Base-by-base conservation (phyloP, 2,329 filamentous ascomycete genomes). In the Claviceps sp. region DNA sequence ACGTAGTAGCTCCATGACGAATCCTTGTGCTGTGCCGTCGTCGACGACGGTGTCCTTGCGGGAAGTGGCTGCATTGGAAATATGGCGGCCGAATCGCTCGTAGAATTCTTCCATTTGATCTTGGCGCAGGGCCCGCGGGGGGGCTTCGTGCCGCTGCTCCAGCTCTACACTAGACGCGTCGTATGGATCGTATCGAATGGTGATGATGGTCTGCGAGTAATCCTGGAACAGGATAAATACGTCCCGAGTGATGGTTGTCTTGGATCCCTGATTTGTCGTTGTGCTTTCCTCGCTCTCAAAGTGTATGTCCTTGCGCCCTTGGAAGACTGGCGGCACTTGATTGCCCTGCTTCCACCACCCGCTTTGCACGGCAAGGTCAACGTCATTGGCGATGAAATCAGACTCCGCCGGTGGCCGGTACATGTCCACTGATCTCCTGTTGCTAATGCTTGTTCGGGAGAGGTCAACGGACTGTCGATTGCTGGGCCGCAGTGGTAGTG, bases 171-270 rank as follows among this genome's bases (percentile, higher is more conserved):
- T 84, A 2, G 78, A 73, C 3, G 85, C 77, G 62, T 95, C 82
- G 50, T 82, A 78, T 1, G 83, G 73, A 64, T 95, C 87, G 65
- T 85, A 97, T 49, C 77, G 82, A 18, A 84, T 86, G 0, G 84
- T 89, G 61, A 98, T 79, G 57, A 94, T 76, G 0, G 91, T 97
- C 65, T 97, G 93, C 18, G 90, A 96, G 67, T 98, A 98, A 69
- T 98, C 93, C 61, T 89, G 84, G 71, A 88, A 98, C 8, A 98
- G 71, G n/a, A 97, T 74, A 60, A 85, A 93, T 43, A 96, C 76
- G 54, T 90, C 82, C 58, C 90, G 90, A 6, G 84, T 87, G 20
- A 95, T 72, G 1, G 76, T 77, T 0, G 81, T 81, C 64, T 83
- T 84, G 26, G 86, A 82, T 30, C 84, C 84, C 14, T 83, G 79